These are phyloP conservation scores for Botrytis fabae DNA, from an alignment of 2,329 filamentous ascomycete genomes.

Conservation along the genomic window DNA sequence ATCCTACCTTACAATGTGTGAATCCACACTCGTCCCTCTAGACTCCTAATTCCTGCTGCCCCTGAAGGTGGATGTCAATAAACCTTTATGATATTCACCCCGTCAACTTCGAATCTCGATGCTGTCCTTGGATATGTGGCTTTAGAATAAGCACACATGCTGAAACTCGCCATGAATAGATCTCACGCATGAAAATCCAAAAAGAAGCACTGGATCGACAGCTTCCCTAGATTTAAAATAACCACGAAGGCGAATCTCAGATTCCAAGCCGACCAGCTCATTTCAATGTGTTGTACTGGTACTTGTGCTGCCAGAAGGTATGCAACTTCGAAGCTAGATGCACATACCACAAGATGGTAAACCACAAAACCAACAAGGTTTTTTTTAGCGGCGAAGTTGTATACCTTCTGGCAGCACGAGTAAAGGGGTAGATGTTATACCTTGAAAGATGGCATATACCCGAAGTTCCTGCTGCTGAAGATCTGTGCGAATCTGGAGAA, in stretches of 20 bases:
- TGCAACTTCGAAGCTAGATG: slow-evolving; percentile 3
- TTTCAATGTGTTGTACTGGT: not conserved
- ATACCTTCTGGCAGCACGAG: not conserved
- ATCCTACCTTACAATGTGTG: not conserved
- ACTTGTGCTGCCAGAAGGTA: not conserved
- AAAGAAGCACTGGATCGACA: slow-evolving; percentile 6
- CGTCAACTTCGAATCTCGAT: not conserved
- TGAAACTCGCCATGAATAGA: not conserved
- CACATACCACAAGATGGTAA: slow-evolving; percentile 1
- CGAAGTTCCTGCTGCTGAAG: not conserved
- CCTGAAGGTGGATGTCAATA: not conserved
- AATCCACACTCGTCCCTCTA: not conserved
- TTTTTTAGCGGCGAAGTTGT: not conserved
- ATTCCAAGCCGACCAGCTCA: not conserved
- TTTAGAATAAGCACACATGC: not conserved
- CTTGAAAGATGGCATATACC: not conserved
- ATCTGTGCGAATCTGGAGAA: slow-evolving; percentile 1
- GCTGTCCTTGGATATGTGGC: not conserved
- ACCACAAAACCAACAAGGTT: not conserved
- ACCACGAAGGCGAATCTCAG: not conserved
- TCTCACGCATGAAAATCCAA: not conserved
- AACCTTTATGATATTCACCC: not conserved
- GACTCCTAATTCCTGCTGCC: not conserved
- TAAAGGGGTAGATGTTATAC: not conserved
- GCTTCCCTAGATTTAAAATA: not conserved